phyloP scores from a whole-genome alignment of 352 stramenopile genomes.

The Phytophthora ramorum region DNA sequence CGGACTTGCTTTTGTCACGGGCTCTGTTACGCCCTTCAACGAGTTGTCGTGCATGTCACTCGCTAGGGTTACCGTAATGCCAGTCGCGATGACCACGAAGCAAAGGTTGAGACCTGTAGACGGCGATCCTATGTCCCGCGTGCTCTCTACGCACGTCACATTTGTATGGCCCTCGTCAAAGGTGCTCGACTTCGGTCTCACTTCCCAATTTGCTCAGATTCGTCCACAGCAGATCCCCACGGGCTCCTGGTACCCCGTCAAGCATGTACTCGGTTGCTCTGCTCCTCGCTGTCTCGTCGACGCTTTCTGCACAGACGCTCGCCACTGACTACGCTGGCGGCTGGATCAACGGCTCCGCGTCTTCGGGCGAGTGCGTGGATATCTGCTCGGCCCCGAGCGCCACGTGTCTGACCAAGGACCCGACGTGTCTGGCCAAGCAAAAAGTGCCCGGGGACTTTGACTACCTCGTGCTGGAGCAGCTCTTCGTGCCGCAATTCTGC shows the following conservation, averaged over 20 bases:
- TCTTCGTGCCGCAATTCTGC: slow-evolving; percentile 85
- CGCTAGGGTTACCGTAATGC: neutral
- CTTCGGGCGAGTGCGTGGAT: slow-evolving; percentile 66
- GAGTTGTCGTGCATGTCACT: neutral
- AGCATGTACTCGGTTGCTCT: slow-evolving; percentile 35
- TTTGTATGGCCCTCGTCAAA: slow-evolving; percentile 10
- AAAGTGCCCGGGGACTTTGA: slow-evolving; percentile 75
- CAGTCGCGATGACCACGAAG: slow-evolving; percentile 20
- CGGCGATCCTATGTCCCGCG: slow-evolving; percentile 10
- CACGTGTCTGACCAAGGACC: slow-evolving; percentile 61
- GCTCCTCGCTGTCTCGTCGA: slow-evolving; percentile 19
- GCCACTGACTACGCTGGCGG: slow-evolving; percentile 68
- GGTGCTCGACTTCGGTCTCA: slow-evolving; percentile 6
- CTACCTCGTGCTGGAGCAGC: slow-evolving; percentile 80
- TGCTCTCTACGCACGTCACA: slow-evolving; percentile 33
- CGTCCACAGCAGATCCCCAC: slow-evolving; percentile 24
- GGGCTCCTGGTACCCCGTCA: neutral
- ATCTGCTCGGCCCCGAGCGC: slow-evolving; percentile 75
- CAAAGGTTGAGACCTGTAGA: slow-evolving; percentile 18
- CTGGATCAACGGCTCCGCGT: slow-evolving; percentile 48
- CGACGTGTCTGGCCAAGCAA: slow-evolving; percentile 64
- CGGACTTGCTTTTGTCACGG: slow-evolving; percentile 22
- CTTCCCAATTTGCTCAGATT: slow-evolving; percentile 29
- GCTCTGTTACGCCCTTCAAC: slow-evolving; percentile 25
- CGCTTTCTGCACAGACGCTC: slow-evolving; percentile 15